Conservation (phyloP, 1,139 yeast genomes). For the Taphrina communis region DNA sequence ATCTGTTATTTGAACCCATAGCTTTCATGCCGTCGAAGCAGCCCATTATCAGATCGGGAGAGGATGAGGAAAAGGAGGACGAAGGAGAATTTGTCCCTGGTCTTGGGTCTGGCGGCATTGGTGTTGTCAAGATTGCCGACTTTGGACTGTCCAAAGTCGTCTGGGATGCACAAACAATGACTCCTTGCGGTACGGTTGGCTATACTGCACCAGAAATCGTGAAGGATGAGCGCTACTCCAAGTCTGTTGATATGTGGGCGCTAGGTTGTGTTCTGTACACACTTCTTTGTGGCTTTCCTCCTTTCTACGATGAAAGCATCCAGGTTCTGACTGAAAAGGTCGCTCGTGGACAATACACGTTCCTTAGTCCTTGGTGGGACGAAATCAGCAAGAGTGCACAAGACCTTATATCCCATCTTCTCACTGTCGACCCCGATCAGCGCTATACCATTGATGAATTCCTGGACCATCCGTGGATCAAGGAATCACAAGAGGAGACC, state of each 20-base stretch:
- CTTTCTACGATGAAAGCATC: constrained; percentile 88
- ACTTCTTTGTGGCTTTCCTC: constrained; percentile 91
- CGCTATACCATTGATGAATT: constrained; percentile 75
- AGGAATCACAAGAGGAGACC: constrained; percentile 49
- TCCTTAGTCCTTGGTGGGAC: constrained; percentile 96
- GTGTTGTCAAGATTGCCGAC: constrained; percentile 84
- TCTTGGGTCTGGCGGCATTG: constrained; percentile 89
- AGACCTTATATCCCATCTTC: constrained; percentile 70
- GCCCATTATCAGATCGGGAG: constrained; percentile 66
- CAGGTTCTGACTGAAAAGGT: constrained; percentile 82
- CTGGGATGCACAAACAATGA: constrained; percentile 69
- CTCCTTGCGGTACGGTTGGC: constrained; percentile 90
- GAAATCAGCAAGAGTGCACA: constrained; percentile 83
- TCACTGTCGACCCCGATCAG: constrained; percentile 79
- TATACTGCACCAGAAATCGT: constrained; percentile 96
- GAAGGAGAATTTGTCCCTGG: constrained; percentile 83
- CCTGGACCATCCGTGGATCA: constrained; percentile 84
- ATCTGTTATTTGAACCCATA: constrained; percentile 79
- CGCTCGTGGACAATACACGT: constrained; percentile 79
- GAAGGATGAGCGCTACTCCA: constrained; percentile 80
- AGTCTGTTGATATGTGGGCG: constrained; percentile 96
- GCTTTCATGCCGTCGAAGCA: constrained; percentile 62
- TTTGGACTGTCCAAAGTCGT: constrained; percentile 90
- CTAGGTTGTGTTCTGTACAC: constrained; percentile 92
- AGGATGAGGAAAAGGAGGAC: constrained; percentile 76